Conservation (phyloP, 176 grass and related monocot species). For the Triticum turgidum region DNA sequence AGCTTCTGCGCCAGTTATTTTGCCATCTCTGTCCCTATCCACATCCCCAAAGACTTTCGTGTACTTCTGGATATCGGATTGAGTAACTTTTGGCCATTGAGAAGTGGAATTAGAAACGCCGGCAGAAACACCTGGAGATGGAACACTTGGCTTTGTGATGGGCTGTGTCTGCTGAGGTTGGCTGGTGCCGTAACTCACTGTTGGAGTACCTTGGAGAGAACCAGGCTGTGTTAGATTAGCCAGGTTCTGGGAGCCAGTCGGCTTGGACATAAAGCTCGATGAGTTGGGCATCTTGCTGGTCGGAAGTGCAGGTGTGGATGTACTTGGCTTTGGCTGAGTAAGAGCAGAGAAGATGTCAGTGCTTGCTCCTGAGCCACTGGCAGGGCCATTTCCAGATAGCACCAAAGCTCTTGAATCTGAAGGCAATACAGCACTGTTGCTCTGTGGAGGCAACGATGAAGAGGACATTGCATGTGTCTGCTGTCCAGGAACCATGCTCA, state of each 20-base stretch:
- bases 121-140: constrained; percentile 41
- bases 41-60: constrained; percentile 91
- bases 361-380: constrained; percentile 52
- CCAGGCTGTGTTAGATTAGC: constrained; percentile 58
- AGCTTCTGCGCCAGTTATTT: constrained; percentile 91
- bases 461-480: constrained; percentile 51
- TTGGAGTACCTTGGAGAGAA: constrained; percentile 43
- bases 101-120: constrained; percentile 52
- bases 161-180: constrained; percentile 66
- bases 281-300: constrained; percentile 33
- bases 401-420: constrained; percentile 57
- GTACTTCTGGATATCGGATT: constrained; percentile 95
- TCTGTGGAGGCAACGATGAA: constrained; percentile 57
- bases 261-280: constrained; percentile 42
- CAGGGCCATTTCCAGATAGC: constrained; percentile 74
- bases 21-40: constrained; percentile 94
- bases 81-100: constrained; percentile 94
- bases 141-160: constrained; percentile 32
- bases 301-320: constrained; percentile 27
- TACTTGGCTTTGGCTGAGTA: constrained; percentile 52
- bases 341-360: constrained; percentile 69
- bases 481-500: constrained; percentile 45
- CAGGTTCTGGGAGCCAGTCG: constrained; percentile 55
- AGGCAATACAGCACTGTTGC: constrained; percentile 43
- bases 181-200: constrained; percentile 32